These are phyloP conservation scores for Zygosaccharomyces rouxii DNA, from an alignment of 805 yeast genomes.

Conservation along the genomic window DNA sequence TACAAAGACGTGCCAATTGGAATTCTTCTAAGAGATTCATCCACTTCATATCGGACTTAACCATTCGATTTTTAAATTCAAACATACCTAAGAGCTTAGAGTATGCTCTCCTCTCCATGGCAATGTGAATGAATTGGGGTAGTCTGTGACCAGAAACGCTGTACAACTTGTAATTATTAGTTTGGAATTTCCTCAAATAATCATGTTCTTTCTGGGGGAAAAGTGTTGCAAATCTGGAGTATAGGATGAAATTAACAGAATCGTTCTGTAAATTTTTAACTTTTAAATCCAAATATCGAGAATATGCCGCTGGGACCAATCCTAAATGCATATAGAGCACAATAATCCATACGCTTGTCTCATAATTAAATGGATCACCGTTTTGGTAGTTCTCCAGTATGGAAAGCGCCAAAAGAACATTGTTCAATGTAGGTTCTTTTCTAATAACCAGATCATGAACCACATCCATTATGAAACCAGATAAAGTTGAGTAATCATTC, in stretches of 20 bases:
- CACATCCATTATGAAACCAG: constrained; percentile 59
- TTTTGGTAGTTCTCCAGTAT: constrained; percentile 54
- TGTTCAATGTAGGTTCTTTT: constrained; percentile 20
- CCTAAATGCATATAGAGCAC: constrained; percentile 59
- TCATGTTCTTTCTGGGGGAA: constrained; percentile 41
- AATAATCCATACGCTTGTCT: constrained; percentile 65
- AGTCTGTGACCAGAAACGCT: constrained; percentile 47
- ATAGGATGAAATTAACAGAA: constrained; percentile 52
- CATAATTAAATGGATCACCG: constrained; percentile 68
- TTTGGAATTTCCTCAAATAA: constrained; percentile 29
- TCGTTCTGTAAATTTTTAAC: constrained; percentile 77
- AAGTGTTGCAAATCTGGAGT: constrained; percentile 45
- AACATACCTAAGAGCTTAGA: constrained; percentile 66
- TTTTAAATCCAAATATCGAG: constrained; percentile 50
- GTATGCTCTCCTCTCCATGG: constrained; percentile 56
- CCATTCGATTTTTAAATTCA: constrained; percentile 51
- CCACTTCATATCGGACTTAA: constrained; percentile 46
- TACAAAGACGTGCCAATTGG: constrained; percentile 30
- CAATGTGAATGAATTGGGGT: constrained; percentile 45
- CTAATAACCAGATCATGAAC: constrained; percentile 37
- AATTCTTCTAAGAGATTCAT: constrained; percentile 23
- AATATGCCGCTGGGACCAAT: constrained; percentile 44
- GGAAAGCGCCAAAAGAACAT: constrained; percentile 41
- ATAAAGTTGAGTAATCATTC: constrained; percentile 69
- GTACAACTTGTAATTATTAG: constrained; percentile 46